Percentiles rank a stretch among this genome's conserved stretches.
These are phyloP conservation scores for Aspergillus alliaceus DNA, from an alignment of 2,329 filamentous ascomycete genomes.

Conservation along the genomic window DNA sequence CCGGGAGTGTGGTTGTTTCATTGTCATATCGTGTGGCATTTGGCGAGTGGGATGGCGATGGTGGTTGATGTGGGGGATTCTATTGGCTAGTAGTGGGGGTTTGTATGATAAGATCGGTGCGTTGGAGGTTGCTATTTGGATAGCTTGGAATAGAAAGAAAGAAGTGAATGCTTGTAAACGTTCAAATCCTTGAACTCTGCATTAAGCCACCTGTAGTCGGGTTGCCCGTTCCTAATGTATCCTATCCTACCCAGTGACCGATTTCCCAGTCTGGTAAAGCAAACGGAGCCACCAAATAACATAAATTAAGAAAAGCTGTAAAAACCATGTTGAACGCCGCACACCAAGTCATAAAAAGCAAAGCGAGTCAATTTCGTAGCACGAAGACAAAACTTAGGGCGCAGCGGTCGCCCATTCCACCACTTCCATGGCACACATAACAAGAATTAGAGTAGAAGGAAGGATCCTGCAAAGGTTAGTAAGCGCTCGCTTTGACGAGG, in stretches of 20 bases:
- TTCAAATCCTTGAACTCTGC: too few species aligned
- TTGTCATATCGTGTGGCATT: slow-evolving; percentile 56
- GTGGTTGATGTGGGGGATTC: slow-evolving; percentile 32
- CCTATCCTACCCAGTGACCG: neutral
- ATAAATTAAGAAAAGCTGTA: neutral
- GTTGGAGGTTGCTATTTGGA: too few species aligned
- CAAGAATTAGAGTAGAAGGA: slow-evolving; percentile 84
- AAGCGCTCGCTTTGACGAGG: neutral
- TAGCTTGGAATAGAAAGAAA: too few species aligned
- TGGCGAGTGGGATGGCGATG: slow-evolving; percentile 47
- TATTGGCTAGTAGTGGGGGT: neutral
- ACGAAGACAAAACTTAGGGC: slow-evolving; percentile 9
- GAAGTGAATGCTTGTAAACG: neutral
- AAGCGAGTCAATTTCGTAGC: neutral
- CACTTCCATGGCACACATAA: slow-evolving; percentile 88
- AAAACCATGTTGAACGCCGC: neutral
- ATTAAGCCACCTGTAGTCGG: neutral
- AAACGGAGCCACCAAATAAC: neutral
- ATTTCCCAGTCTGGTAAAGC: neutral
- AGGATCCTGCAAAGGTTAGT: slow-evolving; percentile 66
- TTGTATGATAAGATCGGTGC: neutral
- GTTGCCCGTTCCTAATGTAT: neutral
- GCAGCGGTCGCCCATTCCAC: slow-evolving; percentile 73
- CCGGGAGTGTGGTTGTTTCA: slow-evolving; percentile 53
- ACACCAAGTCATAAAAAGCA: neutral